A percentile compares a stretch with the other conserved stretches of the same genome.
Evolutionary conservation across 805 yeast species (phyloP).

Genomic region (Cyberlindnera amylophila): DNA sequence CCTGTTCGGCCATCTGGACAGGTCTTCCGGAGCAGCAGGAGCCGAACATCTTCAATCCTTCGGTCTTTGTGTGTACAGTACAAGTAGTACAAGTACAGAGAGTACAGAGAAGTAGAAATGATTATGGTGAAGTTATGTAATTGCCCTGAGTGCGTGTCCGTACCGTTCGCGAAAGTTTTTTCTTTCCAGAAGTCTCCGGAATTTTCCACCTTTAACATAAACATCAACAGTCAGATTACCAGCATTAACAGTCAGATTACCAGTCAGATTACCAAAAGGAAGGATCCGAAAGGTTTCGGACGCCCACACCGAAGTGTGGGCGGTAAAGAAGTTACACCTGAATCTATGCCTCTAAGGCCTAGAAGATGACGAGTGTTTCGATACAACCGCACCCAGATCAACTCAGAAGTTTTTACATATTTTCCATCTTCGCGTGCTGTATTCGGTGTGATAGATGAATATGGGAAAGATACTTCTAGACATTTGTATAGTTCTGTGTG

Average conservation of each 20-base stretch:
- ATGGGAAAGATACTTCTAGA: conserved; percentile 77
- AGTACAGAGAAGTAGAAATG: no score
- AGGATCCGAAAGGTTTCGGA: conserved; percentile 18
- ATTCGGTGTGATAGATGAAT: conserved; percentile 53
- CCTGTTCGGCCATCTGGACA: conserved; percentile 53
- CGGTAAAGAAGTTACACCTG: conserved; percentile 20
- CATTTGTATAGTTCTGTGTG: conserved; percentile 34
- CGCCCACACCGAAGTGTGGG: conserved; percentile 11
- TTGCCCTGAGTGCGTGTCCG: background rate
- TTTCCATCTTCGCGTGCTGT: conserved; percentile 58
- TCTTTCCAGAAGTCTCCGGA: conserved; percentile 5
- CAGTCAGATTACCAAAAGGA: background rate
- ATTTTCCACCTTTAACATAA: background rate
- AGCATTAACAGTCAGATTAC: background rate
- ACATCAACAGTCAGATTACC: background rate
- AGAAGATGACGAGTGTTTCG: conserved; percentile 36
- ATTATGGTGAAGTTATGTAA: no score
- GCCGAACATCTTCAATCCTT: conserved; percentile 72
- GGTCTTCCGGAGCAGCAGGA: conserved; percentile 75
- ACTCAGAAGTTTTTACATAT: conserved; percentile 65
- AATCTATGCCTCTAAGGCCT: no score
- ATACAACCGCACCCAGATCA: conserved; percentile 62
- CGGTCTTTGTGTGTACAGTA: no score
- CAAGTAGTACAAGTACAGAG: no score
- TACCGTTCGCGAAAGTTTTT: conserved; percentile 2